Percentiles rank a stretch among this genome's conserved stretches.
phyloP scores from a whole-genome alignment of 768 basidiomycete genomes.

The Rhodocollybia butyracea region DNA sequence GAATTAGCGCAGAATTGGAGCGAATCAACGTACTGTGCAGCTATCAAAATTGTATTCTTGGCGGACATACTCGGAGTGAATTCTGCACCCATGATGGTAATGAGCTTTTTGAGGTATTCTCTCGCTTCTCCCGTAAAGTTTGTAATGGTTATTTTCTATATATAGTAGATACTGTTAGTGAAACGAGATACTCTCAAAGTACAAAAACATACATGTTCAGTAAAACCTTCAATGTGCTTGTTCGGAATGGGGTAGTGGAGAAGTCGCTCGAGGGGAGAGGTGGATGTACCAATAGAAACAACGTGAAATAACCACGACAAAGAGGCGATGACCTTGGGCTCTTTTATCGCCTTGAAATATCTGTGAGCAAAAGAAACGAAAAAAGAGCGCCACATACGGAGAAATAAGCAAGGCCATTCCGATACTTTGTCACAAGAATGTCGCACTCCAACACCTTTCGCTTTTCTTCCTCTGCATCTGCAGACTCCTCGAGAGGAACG shows the following conservation, averaged over 20 bases:
- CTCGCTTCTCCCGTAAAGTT: slow-evolving; percentile 87
- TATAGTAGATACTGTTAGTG: not conserved
- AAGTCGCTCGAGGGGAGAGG: slow-evolving; percentile 68
- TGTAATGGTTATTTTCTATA: slow-evolving; percentile 76
- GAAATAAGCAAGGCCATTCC: slow-evolving; percentile 68
- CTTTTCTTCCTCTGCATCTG: slow-evolving; percentile 32
- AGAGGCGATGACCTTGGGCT: slow-evolving; percentile 66
- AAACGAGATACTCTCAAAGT: not conserved
- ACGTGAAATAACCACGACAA: slow-evolving; percentile 84
- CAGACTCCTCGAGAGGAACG: slow-evolving; percentile 26
- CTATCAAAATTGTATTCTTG: slow-evolving; percentile 76
- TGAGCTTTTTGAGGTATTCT: slow-evolving; percentile 85
- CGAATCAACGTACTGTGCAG: slow-evolving; percentile 63
- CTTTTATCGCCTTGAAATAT: slow-evolving; percentile 51
- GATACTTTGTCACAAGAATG: slow-evolving; percentile 66
- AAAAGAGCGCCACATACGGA: slow-evolving; percentile 42
- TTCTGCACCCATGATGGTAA: slow-evolving; percentile 68
- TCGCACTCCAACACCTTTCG: slow-evolving; percentile 53
- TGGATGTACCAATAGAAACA: slow-evolving; percentile 55
- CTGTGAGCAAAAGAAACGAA: not conserved
- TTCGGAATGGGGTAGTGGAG: slow-evolving; percentile 83
- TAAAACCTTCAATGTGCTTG: slow-evolving; percentile 55
- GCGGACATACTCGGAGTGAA: slow-evolving; percentile 84
- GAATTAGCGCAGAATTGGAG: slow-evolving; percentile 6
- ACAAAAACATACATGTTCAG: slow-evolving; percentile 49